Base-by-base conservation (phyloP, 305 asterid genomes). In the Fraxinus greggii region DNA sequence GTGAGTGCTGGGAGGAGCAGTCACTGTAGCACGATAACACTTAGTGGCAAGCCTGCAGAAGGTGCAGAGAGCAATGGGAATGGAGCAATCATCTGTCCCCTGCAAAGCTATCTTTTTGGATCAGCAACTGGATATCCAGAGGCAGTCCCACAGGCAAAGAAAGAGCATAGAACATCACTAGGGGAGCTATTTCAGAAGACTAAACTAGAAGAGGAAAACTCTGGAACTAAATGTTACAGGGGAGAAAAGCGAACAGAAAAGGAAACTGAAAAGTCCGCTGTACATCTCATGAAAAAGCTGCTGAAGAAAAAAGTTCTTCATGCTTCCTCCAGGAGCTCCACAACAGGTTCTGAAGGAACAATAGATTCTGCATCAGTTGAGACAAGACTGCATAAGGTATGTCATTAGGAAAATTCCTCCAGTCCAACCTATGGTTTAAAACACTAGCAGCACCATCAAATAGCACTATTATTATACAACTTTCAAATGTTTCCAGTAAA, bases 171-270 rank as follows among this genome's bases (percentile, higher is more conserved):
- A 90, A 86, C 90, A 4, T 93, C 98, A 5, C 95, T 95, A 21
- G 97, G 95, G 26, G 99, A 95, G 89, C 98, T 93, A 19, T 92
- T 95, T 83, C 94, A 91, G 93, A 95, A 92, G 85, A 89, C 94
- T 24, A 90, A 92, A 77, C 86, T 86, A 28, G 98, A 95, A 78
- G 54, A 42, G n/a, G 98, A 95, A 21, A 86, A 65, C 82, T 81
- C 76, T 76, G 92, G 89, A 80, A 45, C 83, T 17, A 93, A 93
- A 85, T 77, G 76, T 8, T 89, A 88, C 10, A 83, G 86, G 83
- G 90, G 76, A 19, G 93, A 91, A 76, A 92, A 89, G 88, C 85
- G 89, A 56, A 77, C 31, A 38, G 95, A 90, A 2, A 93, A 91
- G 85, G 95, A 91, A 48, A 75, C 86, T n/a, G 96, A 91, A 4